Conservation (phyloP, 2,329 filamentous ascomycete genomes). For the Trichoderma afroharzianum region DNA sequence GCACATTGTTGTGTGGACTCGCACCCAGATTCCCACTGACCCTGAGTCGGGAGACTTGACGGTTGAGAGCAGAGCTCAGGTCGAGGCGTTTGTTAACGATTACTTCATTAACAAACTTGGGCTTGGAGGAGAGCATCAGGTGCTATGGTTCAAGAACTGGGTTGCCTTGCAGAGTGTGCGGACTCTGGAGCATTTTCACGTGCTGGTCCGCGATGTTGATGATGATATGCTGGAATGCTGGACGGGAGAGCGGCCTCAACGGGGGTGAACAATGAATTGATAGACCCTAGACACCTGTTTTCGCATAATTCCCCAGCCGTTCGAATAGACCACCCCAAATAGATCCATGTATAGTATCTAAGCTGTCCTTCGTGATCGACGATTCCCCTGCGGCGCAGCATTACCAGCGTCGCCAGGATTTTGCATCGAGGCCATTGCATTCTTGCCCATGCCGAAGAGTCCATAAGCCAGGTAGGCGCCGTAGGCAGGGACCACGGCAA, state of each 20-base stretch:
- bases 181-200: conserved; percentile 84
- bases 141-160: conserved; percentile 96
- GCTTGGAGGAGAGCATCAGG: conserved; percentile 44
- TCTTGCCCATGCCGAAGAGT: conserved; percentile 51
- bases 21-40: conserved; percentile 74
- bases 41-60: conserved; percentile 69
- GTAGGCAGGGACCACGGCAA: conserved; percentile 53
- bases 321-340: background rate
- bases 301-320: background rate
- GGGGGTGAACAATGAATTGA: conserved; percentile 24
- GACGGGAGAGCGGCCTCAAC: conserved; percentile 45
- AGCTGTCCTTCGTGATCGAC: conserved; percentile 53
- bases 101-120: conserved; percentile 63
- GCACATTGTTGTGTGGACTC: conserved; percentile 92
- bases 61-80: conserved; percentile 56
- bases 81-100: conserved; percentile 65
- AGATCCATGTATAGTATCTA: conserved; percentile 27
- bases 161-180: conserved; percentile 81
- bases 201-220: conserved; percentile 58
- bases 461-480: conserved; percentile 52
- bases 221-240: conserved; percentile 51
- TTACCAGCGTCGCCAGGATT: conserved; percentile 30
- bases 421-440: conserved; percentile 48
- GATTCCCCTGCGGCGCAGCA: conserved; percentile 44
- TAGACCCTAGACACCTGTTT: background rate